Percentiles rank a stretch among this genome's conserved stretches.
These are phyloP conservation scores for Gastrodia elata DNA, from an alignment of 106 monocot genomes.

Conservation along the genomic window DNA sequence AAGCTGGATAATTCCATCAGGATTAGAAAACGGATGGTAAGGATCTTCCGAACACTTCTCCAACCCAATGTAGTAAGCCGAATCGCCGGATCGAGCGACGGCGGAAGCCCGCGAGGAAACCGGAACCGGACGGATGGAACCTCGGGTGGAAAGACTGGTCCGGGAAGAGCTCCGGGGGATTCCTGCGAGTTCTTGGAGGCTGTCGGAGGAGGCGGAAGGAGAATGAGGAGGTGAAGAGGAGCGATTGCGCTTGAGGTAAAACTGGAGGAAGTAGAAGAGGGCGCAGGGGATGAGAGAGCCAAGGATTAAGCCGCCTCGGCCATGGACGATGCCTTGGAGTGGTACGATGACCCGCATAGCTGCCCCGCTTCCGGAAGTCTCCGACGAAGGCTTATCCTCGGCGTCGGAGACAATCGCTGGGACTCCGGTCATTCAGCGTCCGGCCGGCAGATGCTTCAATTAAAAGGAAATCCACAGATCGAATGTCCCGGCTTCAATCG, in stretches of 20 bases:
- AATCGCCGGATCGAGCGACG: constrained; percentile 19
- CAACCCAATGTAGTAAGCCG: constrained; percentile 32
- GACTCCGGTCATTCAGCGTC: neutral
- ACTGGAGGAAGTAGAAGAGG: constrained; percentile 65
- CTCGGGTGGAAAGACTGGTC: constrained; percentile 24
- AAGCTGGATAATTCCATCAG: constrained; percentile 48
- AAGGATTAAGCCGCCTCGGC: constrained; percentile 57
- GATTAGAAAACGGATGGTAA: constrained; percentile 36
- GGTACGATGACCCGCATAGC: constrained; percentile 58
- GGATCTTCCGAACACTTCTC: constrained; percentile 20
- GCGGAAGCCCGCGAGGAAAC: constrained; percentile 35
- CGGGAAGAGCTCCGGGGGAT: constrained; percentile 25
- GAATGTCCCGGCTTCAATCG: no score
- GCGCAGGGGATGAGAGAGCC: constrained; percentile 73
- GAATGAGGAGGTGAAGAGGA: constrained; percentile 15
- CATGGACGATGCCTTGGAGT: constrained; percentile 62
- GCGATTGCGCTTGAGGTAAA: constrained; percentile 45
- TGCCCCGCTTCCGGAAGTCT: neutral
- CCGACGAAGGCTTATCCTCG: neutral
- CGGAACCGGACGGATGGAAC: constrained; percentile 20
- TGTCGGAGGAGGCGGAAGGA: neutral
- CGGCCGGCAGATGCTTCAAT: neutral
- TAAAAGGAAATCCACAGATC: neutral
- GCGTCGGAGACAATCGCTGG: neutral
- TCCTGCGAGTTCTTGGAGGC: constrained; percentile 18